A percentile compares a stretch with the other conserved stretches of the same genome.
These are phyloP conservation scores for Podospora pseudoanserina DNA, from an alignment of 495 filamentous ascomycete genomes.

Conservation along the genomic window DNA sequence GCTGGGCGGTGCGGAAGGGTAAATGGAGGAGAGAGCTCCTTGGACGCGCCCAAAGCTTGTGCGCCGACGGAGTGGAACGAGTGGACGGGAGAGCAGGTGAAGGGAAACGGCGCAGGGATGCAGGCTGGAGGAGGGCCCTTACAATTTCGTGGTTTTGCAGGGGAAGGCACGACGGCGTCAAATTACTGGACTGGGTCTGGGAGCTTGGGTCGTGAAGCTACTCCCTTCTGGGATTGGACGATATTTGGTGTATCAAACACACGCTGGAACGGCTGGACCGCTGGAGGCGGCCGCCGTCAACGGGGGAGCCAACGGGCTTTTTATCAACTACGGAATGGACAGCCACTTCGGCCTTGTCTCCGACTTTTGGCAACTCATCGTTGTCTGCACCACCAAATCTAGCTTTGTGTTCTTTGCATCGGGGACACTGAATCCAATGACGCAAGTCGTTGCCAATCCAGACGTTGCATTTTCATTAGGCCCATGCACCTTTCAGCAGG, in stretches of 20 bases:
- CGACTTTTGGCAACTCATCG: conserved; percentile 1
- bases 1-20: background rate
- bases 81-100: background rate
- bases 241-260: conserved; percentile 8
- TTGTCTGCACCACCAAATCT: background rate
- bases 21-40: background rate
- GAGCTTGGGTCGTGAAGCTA: conserved; percentile 8
- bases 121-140: background rate
- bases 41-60: background rate
- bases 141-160: conserved; percentile 3
- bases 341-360: background rate
- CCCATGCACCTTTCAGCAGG: conserved; percentile 4
- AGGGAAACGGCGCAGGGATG: background rate
- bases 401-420: background rate
- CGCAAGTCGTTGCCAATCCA: conserved; percentile 2
- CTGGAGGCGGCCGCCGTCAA: background rate
- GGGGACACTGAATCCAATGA: background rate
- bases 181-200: background rate
- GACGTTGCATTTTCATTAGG: conserved; percentile 1
- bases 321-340: background rate
- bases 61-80: background rate
- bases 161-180: conserved; percentile 11
- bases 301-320: conserved; percentile 6
- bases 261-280: background rate
- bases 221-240: conserved; percentile 7